Base-by-base conservation (phyloP, 495 filamentous ascomycete genomes). In the Lepidopterella palustris region DNA sequence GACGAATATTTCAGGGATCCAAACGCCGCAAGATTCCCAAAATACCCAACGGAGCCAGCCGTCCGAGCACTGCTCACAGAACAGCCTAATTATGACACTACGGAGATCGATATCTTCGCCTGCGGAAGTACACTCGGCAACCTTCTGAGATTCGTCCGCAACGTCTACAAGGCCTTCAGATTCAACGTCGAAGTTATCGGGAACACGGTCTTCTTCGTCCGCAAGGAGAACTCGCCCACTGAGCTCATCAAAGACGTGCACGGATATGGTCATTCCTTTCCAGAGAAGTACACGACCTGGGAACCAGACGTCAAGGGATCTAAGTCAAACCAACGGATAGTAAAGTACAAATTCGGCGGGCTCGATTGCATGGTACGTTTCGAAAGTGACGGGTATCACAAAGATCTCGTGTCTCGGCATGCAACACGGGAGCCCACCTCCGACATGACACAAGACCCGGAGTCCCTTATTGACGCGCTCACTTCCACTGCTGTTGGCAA, bases 231-330 rank as follows among this genome's bases (percentile, higher is more conserved):
- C 53, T 77, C 75, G 1, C 82, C 83, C 0, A 78, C 66, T 0
- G 70, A 82, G 55, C 55, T 67, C 2, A 83, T 88, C 27, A 63
- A 69, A 2, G 74, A 73, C 51, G 71, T 88, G 3, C 55, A 56
- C 5, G 87, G 84, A 0, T 88, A 75, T 65, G 85, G 85, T 6
- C 82, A 87, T 66, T 78, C 80, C 0, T 88, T 88, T 66, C 78
- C 82, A 4, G 82, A 86, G 35, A 76, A 71, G 29, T 85, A 86
- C 63, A 88, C 86, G 1, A 81, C 78, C 0, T 84, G 83, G 80
- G 72, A 77, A 6, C 3, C 57, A 0, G 74, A 72, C 10, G 74
- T 81, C 26, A 71, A 70, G 48, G 75, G 74, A 9, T 86, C 81
- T 0, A 73, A 73, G 29, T 83, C 83, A 0, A 85, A 88, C 57